Evolutionary conservation across 1,139 yeast species (phyloP), one percentile per base, ranked within the genome.

Genomic region (Suhomyces panamericanus): DNA sequence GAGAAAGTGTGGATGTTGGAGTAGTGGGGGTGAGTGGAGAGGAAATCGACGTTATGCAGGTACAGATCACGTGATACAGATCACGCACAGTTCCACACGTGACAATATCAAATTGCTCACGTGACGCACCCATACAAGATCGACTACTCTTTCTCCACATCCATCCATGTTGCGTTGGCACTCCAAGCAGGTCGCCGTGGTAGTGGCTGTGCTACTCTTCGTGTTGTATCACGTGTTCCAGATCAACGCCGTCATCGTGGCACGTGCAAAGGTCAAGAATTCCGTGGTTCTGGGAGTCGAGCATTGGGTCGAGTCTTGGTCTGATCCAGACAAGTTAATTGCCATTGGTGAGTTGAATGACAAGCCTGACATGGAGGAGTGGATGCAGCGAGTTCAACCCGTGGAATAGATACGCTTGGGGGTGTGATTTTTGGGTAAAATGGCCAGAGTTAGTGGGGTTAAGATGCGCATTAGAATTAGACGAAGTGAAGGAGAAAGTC

Each of bases 241-340:
- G 20, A 35, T 42, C 36, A 27, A 35, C 12, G 29, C 9, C 11
- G 42, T 42, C 20, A 38, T 32, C 14, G 38, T 42, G 16, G 35
- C 36, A 12, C 30, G 42, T 7, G 46, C 46, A n/a, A 42, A 42
- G 15, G 37, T 34, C 9, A 17, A 9, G 14, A 29, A 37, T n/a
- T 39, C 38, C 12, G 27, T 37, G 24, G 29, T 7, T 30, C 17
- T 15, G 5, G 15, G 17, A 14, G 28, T 20, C n/a, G 16, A 31
- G 11, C 11, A 17, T 4, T 14, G 26, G 15, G 13, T 22, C 12
- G 33, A 42, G 4, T 11, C 35, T 2, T 24, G 39, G 39, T 15
- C 17, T 2, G 46, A 38, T 31, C 46, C 38, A 1, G 42, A 42
- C 38, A 33, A 36, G 35, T n/a, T 31, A 24, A 20, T 33, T 3